These are phyloP conservation scores for Sphagnum magellanicum DNA, from an alignment of 228 moss, liverwort and hornwort genomes.

Conservation along the genomic window DNA sequence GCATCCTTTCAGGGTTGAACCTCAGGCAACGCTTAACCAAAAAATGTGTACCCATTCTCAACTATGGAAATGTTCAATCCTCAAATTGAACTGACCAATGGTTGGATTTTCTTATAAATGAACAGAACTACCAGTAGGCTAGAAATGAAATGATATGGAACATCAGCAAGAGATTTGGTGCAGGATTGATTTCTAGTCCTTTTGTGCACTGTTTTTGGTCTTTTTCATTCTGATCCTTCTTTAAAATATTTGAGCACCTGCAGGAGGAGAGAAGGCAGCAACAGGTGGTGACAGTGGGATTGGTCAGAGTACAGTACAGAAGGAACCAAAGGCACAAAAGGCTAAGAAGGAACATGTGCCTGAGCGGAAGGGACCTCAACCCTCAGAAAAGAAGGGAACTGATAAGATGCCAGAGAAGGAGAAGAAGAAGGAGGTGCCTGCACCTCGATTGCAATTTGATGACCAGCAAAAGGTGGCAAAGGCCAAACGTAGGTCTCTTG, in stretches of 20 bases:
- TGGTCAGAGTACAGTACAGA: constrained; percentile 17
- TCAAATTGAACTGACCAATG: too few relatives aligned
- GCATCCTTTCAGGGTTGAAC: too few relatives aligned
- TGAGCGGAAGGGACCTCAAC: constrained; percentile 36
- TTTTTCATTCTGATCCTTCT: too few relatives aligned
- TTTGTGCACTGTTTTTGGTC: too few relatives aligned
- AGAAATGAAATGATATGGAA: too few relatives aligned
- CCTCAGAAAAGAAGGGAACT: constrained; percentile 39
- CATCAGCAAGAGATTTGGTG: too few relatives aligned
- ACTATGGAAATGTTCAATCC: too few relatives aligned
- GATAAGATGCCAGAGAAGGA: constrained; percentile 71
- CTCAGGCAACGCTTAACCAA: too few relatives aligned
- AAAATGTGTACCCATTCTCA: too few relatives aligned
- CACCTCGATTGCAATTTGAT: constrained; percentile 89
- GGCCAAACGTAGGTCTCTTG: constrained; percentile 68
- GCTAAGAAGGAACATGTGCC: constrained; percentile 34
- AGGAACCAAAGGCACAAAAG: constrained; percentile 35
- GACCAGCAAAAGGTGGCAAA: constrained; percentile 86
- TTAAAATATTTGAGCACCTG: neutral
- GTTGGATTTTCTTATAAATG: too few relatives aligned
- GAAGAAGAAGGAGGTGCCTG: constrained; percentile 84
- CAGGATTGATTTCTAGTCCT: too few relatives aligned
- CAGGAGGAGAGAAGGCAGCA: constrained; percentile 30
- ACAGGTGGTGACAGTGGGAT: constrained; percentile 29
- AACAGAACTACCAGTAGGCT: too few relatives aligned